Evolutionary conservation across 2,329 filamentous ascomycete genomes (phyloP).

Genomic region (Lachnellula subtilissima): DNA sequence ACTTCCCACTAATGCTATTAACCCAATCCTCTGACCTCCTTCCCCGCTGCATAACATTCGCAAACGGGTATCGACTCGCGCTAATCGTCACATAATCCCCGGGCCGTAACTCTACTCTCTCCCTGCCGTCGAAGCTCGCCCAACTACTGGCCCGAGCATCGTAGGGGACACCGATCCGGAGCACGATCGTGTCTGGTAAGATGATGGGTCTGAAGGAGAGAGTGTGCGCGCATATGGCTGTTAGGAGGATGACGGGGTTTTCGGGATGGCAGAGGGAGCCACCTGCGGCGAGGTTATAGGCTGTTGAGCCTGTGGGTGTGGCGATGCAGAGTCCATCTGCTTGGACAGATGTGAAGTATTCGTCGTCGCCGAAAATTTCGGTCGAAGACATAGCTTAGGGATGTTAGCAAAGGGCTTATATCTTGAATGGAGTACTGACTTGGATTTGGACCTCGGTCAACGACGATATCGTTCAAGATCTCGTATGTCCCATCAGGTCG

Average conservation of each 20-base stretch:
- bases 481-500: constrained; percentile 78
- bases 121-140: constrained; percentile 96
- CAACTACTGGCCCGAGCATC: constrained; percentile 83
- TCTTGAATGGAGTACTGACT: constrained; percentile 52
- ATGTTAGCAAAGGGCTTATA: constrained; percentile 3
- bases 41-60: constrained; percentile 66
- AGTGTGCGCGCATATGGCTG: constrained; percentile 91
- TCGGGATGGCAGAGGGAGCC: constrained; percentile 93
- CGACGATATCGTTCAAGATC: constrained; percentile 94
- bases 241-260: constrained; percentile 92
- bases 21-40: constrained; percentile 73
- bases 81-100: constrained; percentile 84
- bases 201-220: constrained; percentile 96
- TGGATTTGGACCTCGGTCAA: constrained; percentile 88
- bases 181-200: constrained; percentile 89
- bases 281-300: constrained; percentile 94
- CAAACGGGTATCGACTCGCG: constrained; percentile 75
- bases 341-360: constrained; percentile 85
- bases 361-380: constrained; percentile 90
- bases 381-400: constrained; percentile 76
- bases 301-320: constrained; percentile 89
- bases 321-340: constrained; percentile 92
- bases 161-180: constrained; percentile 91
- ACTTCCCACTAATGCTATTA: constrained; percentile 71
- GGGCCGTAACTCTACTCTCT: constrained; percentile 72